Evolutionary conservation across 805 yeast species (phyloP).

Genomic region (Zygosaccharomyces bailii): DNA sequence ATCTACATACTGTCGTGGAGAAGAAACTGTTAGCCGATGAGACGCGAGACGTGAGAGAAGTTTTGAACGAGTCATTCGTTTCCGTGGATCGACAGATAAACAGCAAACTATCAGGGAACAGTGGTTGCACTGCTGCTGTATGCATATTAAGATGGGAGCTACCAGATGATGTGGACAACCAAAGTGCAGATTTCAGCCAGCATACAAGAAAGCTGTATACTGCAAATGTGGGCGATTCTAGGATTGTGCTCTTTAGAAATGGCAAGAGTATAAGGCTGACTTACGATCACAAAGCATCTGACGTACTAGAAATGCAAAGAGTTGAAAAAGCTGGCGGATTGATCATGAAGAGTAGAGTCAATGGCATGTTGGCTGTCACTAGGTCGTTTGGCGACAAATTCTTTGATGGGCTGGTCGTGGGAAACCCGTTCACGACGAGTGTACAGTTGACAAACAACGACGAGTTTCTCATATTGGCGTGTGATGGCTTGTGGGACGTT

Average conservation of each 20-base stretch:
- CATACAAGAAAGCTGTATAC: conserved; percentile 80
- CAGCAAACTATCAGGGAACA: conserved; percentile 58
- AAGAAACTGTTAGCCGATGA: conserved; percentile 50
- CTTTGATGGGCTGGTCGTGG: conserved; percentile 83
- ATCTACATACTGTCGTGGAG: conserved; percentile 68
- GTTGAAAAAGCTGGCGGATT: conserved; percentile 80
- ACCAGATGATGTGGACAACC: conserved; percentile 30
- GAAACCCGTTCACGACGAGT: conserved; percentile 88
- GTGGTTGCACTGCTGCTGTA: conserved; percentile 96
- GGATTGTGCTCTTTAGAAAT: conserved; percentile 73
- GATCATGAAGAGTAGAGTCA: conserved; percentile 85
- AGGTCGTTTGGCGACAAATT: conserved; percentile 91
- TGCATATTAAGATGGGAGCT: conserved; percentile 85
- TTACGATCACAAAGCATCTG: conserved; percentile 93
- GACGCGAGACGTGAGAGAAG: conserved; percentile 55
- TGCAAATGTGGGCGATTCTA: conserved; percentile 92
- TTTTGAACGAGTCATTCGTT: conserved; percentile 64
- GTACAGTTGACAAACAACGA: conserved; percentile 65
- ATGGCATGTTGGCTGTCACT: conserved; percentile 93
- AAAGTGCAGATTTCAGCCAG: conserved; percentile 31
- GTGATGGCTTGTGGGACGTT: conserved; percentile 98
- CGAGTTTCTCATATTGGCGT: conserved; percentile 82
- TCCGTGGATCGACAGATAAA: conserved; percentile 71
- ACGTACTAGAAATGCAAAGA: conserved; percentile 68
- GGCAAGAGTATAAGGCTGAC: conserved; percentile 75